Evolutionary conservation across 2,329 filamentous ascomycete genomes (phyloP).

Genomic region (Colletotrichum melonis): DNA sequence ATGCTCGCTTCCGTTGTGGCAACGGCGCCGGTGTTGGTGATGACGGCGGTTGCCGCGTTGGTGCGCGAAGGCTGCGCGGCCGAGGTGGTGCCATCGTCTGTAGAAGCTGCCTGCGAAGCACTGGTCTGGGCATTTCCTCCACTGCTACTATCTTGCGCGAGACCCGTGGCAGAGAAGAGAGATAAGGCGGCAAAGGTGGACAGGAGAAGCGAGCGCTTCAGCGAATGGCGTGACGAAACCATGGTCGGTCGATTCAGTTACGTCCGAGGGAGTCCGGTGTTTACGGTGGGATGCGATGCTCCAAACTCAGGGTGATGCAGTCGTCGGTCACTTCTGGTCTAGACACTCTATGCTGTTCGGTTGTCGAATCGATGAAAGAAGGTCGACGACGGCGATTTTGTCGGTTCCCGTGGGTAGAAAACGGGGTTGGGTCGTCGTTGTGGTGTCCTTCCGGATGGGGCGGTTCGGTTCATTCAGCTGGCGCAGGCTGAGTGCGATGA

Average conservation of each 20-base stretch:
- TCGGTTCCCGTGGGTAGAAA: not conserved
- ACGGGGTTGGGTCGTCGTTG: constrained; percentile 11
- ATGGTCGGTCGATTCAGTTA: constrained; percentile 10
- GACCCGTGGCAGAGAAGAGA: constrained; percentile 44
- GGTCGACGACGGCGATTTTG: constrained; percentile 4
- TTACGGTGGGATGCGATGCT: constrained; percentile 1
- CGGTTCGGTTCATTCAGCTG: constrained; percentile 3
- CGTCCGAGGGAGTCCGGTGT: not conserved
- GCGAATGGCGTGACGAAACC: constrained; percentile 24
- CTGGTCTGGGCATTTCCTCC: constrained; percentile 12
- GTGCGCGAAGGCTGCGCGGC: constrained; percentile 34
- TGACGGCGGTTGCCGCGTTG: constrained; percentile 33
- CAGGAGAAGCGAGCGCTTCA: constrained; percentile 70
- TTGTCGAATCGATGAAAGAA: not conserved
- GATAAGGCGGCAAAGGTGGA: constrained; percentile 76
- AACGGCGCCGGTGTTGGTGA: constrained; percentile 38
- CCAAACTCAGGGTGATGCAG: not conserved
- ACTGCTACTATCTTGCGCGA: constrained; percentile 45
- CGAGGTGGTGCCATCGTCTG: constrained; percentile 31
- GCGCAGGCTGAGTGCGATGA: not conserved
- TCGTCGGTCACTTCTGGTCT: not conserved
- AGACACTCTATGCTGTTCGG: not conserved
- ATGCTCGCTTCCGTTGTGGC: constrained; percentile 33
- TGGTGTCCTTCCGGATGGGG: constrained; percentile 21
- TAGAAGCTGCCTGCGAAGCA: constrained; percentile 22